Conservation (phyloP, 2,329 filamentous ascomycete species). For the Drechmeria coniospora region DNA sequence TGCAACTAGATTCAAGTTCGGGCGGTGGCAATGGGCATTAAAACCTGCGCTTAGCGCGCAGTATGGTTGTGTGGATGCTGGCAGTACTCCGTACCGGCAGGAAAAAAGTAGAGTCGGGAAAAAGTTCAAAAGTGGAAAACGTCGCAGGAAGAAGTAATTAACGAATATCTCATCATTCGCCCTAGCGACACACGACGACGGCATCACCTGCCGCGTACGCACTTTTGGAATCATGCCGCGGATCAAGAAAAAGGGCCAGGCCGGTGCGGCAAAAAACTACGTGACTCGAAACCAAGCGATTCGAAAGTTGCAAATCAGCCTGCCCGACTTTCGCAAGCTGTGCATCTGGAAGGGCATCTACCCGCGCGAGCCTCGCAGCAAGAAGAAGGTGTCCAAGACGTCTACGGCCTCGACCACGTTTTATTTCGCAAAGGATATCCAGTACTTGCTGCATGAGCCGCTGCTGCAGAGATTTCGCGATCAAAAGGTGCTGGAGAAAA, state of each 20-base stretch:
- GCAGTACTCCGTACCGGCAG: no score
- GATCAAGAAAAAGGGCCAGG: slow-evolving; percentile 83
- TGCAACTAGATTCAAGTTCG: no score
- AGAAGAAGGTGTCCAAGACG: slow-evolving; percentile 91
- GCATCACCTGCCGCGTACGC: no score
- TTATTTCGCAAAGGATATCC: slow-evolving; percentile 84
- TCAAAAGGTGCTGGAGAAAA: slow-evolving; percentile 92
- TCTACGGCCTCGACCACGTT: slow-evolving; percentile 87
- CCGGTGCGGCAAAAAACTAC: slow-evolving; percentile 95
- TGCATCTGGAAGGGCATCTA: slow-evolving; percentile 99
- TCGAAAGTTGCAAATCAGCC: slow-evolving; percentile 91
- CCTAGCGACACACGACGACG: no score
- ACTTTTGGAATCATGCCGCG: slow-evolving; percentile 40
- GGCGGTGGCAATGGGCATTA: no score
- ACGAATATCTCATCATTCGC: no score
- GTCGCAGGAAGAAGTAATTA: no score
- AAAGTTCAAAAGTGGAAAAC: no score
- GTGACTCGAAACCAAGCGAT: slow-evolving; percentile 94
- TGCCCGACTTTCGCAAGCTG: slow-evolving; percentile 92
- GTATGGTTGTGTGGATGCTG: no score
- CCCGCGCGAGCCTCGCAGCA: slow-evolving; percentile 88
- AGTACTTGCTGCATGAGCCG: slow-evolving; percentile 94
- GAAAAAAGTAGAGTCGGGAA: no score
- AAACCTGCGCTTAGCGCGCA: no score
- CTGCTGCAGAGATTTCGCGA: slow-evolving; percentile 90